A percentile compares a stretch with the other conserved stretches of the same genome.
These are phyloP conservation scores for Punica granatum DNA, from an alignment of 345 rosid species.

Conservation along the genomic window DNA sequence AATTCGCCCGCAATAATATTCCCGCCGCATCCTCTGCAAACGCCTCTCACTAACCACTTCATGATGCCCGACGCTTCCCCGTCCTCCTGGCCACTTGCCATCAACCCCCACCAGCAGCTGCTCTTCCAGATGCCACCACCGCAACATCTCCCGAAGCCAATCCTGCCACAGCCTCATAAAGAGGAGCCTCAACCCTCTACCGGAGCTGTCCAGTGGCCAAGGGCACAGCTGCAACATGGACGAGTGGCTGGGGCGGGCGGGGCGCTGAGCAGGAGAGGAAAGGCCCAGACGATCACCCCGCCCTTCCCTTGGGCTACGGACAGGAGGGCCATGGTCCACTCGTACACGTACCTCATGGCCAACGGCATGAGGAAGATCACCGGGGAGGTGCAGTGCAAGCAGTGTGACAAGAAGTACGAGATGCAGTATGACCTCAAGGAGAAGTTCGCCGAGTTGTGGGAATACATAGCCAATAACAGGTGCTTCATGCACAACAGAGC, in stretches of 20 bases:
- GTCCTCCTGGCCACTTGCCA: neutral
- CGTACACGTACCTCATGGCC: slow-evolving; percentile 12
- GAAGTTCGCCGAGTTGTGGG: slow-evolving; percentile 37
- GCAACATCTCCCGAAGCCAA: neutral
- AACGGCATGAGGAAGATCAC: slow-evolving; percentile 10
- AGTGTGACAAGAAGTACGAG: slow-evolving; percentile 23
- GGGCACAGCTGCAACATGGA: neutral
- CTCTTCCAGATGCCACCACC: neutral
- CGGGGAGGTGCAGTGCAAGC: slow-evolving; percentile 31
- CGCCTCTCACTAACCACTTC: no score
- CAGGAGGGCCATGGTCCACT: slow-evolving; percentile 19
- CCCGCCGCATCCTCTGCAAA: no score
- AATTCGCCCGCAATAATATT: no score
- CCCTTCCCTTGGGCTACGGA: slow-evolving; percentile 33
- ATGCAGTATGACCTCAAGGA: slow-evolving; percentile 40
- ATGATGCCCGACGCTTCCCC: neutral
- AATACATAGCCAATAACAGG: slow-evolving; percentile 18
- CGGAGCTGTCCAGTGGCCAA: neutral
- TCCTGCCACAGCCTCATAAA: neutral
- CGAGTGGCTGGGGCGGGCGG: neutral
- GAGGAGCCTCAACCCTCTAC: neutral
- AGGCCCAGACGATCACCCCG: slow-evolving; percentile 13
- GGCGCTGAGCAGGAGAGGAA: slow-evolving; percentile 13
- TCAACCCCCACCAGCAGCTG: neutral
- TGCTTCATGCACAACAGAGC: slow-evolving; percentile 58